Percentiles rank a stretch among this genome's conserved stretches.
Evolutionary conservation across 2,329 filamentous ascomycete species (phyloP).

Genomic region (Microthyrium microscopicum): DNA sequence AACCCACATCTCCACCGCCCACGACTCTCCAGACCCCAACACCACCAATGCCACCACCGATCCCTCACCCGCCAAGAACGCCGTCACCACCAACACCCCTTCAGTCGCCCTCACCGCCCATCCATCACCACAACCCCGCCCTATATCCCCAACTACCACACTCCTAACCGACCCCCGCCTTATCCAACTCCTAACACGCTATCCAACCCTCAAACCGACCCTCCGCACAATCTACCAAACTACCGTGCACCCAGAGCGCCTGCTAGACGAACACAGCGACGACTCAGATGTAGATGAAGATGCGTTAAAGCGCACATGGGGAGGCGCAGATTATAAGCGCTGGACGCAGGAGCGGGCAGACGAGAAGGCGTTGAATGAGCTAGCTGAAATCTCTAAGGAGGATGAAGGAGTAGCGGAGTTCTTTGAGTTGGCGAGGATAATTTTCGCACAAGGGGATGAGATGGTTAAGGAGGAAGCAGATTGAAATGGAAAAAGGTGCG

Average conservation of each 20-base stretch:
- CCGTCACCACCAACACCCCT: not conserved
- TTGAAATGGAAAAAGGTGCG: not conserved
- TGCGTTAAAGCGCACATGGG: too few relatives aligned
- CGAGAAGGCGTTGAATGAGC: slow-evolving; percentile 15
- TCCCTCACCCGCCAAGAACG: slow-evolving; percentile 1
- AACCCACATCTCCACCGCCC: slow-evolving; percentile 17
- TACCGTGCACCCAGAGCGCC: slow-evolving; percentile 19
- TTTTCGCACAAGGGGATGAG: slow-evolving; percentile 11
- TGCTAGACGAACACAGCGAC: slow-evolving; percentile 8
- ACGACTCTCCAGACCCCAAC: slow-evolving; percentile 12
- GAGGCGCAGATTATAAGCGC: slow-evolving; percentile 5
- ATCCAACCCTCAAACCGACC: slow-evolving; percentile 17
- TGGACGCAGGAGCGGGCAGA: slow-evolving; percentile 23
- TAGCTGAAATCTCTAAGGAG: slow-evolving; percentile 15
- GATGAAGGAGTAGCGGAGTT: slow-evolving; percentile 26
- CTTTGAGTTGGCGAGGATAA: slow-evolving; percentile 15
- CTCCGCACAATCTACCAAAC: slow-evolving; percentile 18
- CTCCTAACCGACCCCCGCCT: slow-evolving; percentile 18
- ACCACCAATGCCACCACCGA: not conserved
- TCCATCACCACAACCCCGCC: slow-evolving; percentile 3
- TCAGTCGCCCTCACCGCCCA: not conserved
- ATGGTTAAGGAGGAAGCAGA: slow-evolving; percentile 6
- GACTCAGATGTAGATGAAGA: slow-evolving; percentile 11
- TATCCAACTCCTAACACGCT: slow-evolving; percentile 16
- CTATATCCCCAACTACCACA: slow-evolving; percentile 12